A percentile compares a stretch with the other conserved stretches of the same genome.
These are phyloP conservation scores for Thecaphora frezii DNA, from an alignment of 1,284 basidiomycete species.

Conservation along the genomic window DNA sequence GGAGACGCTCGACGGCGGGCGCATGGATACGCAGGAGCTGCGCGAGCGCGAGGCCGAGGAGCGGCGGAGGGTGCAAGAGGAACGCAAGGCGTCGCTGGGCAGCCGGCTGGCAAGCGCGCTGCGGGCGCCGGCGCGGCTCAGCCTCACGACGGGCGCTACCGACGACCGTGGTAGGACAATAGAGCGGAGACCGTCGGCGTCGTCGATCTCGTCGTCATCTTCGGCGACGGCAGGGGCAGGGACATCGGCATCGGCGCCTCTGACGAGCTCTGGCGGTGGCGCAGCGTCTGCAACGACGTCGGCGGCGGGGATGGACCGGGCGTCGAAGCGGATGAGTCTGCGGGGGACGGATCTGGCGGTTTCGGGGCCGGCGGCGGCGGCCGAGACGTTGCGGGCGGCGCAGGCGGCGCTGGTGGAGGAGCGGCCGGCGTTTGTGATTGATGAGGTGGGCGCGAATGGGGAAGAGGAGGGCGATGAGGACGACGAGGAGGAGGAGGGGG, in stretches of 20 bases:
- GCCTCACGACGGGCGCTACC: background rate
- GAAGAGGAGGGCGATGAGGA: conserved; percentile 24
- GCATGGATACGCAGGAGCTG: conserved; percentile 39
- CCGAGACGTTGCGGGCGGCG: conserved; percentile 42
- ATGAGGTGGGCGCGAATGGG: conserved; percentile 26
- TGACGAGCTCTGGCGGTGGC: background rate
- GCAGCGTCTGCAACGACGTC: background rate
- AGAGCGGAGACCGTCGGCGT: conserved; percentile 12
- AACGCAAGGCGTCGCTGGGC: conserved; percentile 26
- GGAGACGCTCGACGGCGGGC: conserved; percentile 32
- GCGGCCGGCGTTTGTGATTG: conserved; percentile 48
- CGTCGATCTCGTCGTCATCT: too few species aligned
- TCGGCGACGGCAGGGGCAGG: too few species aligned
- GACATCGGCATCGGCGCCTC: background rate
- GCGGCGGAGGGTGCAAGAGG: conserved; percentile 20
- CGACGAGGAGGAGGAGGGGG: conserved; percentile 24
- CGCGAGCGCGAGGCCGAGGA: conserved; percentile 37
- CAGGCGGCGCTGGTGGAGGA: conserved; percentile 45
- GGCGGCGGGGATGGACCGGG: conserved; percentile 4
- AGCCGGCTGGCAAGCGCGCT: conserved; percentile 41
- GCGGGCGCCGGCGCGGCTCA: conserved; percentile 7
- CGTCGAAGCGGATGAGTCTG: conserved; percentile 27
- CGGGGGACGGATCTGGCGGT: conserved; percentile 38
- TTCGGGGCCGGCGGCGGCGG: conserved; percentile 41
- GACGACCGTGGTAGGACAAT: conserved; percentile 19